Evolutionary conservation across 2,329 filamentous ascomycete species (phyloP), one percentile per base, ranked within the genome.

Genomic region (Nemania abortiva): DNA sequence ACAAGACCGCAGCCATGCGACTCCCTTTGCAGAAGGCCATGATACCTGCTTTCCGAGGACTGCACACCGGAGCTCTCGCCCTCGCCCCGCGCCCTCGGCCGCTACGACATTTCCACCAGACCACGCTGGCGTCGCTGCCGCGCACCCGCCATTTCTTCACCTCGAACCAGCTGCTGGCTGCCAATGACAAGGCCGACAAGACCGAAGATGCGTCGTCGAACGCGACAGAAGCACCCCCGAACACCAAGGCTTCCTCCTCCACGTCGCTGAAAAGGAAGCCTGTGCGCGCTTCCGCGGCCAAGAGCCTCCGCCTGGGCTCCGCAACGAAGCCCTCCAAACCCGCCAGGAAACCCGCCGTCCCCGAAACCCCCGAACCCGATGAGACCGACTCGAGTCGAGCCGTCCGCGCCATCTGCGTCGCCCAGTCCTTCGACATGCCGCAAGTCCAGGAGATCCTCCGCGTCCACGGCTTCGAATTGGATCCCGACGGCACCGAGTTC

Each of bases 291-390:
- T 78, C 82, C 3, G 82, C 82, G 3, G 80, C 88, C 53, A 92
- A 94, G 73, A 92, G 91, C 70, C 84, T 98, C 37, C 90, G 95
- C 64, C 88, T 94, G 67, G 94, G 97, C 13, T 94, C 95, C 37
- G 92, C 94, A 20, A 94, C 95, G 20, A 94, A 97, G 77, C 85
- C 85, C 70, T 80, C 83, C n/a, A 82, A 75, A 39, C 74, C 83
- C 82, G 73, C 88, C 83, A 67, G 85, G 82, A 76, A 77, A 55
- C 55, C 77, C 4, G 56, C 74, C 11, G 61, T 71, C 9, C 73
- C 75, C 20, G 69, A 74, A 2, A 69, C 74, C 62, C 50, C 73
- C 49, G 77, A 75, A 13, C 78, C 79, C 62, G 82, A 81, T 65
- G 82, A 81, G 79, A 68, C 81, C 77, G 72, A 86, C 80, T 72